Evolutionary conservation across 2,329 filamentous ascomycete genomes (phyloP), one percentile per base, ranked within the genome.

Genomic region (Fusarium sp.): DNA sequence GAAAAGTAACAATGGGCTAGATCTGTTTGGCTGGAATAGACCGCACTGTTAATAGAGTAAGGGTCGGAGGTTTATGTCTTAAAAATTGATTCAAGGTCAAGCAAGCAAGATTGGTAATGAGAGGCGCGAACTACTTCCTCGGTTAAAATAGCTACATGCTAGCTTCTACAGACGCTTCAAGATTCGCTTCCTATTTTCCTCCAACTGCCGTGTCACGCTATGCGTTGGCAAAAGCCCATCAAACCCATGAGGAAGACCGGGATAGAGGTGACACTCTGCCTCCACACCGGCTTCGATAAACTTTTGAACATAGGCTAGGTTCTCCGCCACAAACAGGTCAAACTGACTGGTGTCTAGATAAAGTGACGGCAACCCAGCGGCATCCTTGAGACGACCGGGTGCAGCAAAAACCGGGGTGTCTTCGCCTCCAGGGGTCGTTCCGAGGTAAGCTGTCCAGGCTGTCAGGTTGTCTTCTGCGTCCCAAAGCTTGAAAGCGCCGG

Each of bases 361-460:
- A 6, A 54, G 20, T 7, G 58, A 7, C 4, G 58, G 65, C 37
- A 61, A 50, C 5, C 57, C 65, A 29, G 5, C 2, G n/a, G 24
- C 35, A 20, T 57, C n/a, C 20, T 18, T 18, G 5, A 48, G 22
- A 20, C 48, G 33, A 0, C n/a, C 48, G 1, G 58, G 33, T 2
- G 65, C 48, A 10, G 56, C 56, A 43, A 33, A 39, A 4, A 27
- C 14, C 6, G 57, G 41, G 33, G 59, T 29, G 29, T 45, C 52
- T 4, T 64, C 67, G 1, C 35, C 24, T 14, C 67, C 67, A 11
- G 57, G 31, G 1, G 14, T 14, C 1, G 16, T n/a, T 9, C 67
- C 67, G 7, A 71, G 18, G 10, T 71, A 71, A 13, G 68, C 65
- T 5, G 60, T 62, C 68, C 65, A 71, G 13, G 31, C 68, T 1